Percentiles rank a stretch among this genome's conserved stretches.
Evolutionary conservation across 2,329 filamentous ascomycete genomes (phyloP).

Genomic region (Ceratocystis eucalypticola): DNA sequence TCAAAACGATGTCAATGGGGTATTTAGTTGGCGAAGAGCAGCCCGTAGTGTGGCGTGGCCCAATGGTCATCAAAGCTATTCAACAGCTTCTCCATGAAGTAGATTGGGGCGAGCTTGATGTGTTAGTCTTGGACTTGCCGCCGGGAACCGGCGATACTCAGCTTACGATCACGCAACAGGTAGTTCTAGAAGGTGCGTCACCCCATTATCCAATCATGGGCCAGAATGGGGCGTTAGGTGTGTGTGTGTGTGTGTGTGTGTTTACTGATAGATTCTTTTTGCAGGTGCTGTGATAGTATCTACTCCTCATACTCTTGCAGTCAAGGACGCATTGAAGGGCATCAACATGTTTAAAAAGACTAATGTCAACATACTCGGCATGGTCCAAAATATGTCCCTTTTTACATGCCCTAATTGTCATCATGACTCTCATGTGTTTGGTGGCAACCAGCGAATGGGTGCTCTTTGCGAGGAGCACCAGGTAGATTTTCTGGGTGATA

Average conservation of each 20-base stretch:
- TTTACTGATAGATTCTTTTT: background rate
- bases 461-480: conserved; percentile 57
- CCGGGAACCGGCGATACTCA: conserved; percentile 94
- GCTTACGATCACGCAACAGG: conserved; percentile 89
- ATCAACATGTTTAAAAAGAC: conserved; percentile 88
- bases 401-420: conserved; percentile 71
- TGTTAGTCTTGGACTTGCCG: conserved; percentile 80
- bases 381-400: conserved; percentile 85
- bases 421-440: conserved; percentile 63
- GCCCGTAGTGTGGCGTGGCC: conserved; percentile 84
- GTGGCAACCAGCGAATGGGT: conserved; percentile 49
- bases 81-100: conserved; percentile 93
- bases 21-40: conserved; percentile 70
- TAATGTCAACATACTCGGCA: conserved; percentile 64
- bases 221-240: background rate
- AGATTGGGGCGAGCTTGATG: conserved; percentile 78
- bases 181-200: conserved; percentile 60
- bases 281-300: conserved; percentile 71
- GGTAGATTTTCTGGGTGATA: conserved; percentile 72
- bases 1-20: conserved; percentile 98
- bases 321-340: conserved; percentile 83
- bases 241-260: background rate
- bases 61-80: conserved; percentile 96
- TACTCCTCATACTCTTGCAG: conserved; percentile 82
- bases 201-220: background rate